Evolutionary conservation across 257 asterid genomes (phyloP).

Genomic region (Penstemon barbatus): DNA sequence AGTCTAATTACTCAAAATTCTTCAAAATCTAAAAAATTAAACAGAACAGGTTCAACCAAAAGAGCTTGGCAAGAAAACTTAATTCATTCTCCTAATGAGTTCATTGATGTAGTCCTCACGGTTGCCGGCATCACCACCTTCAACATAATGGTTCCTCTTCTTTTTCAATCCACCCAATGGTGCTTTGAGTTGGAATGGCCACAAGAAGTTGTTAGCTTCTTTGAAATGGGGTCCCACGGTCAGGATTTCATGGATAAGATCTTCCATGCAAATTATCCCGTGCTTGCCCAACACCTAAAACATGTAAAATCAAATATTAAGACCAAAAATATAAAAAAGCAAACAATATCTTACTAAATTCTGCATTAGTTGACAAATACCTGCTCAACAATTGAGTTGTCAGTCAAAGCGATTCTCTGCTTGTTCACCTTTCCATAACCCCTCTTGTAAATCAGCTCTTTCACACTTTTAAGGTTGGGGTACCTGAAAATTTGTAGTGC

Average conservation of each 20-base stretch:
- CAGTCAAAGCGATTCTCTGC: constrained; percentile 72
- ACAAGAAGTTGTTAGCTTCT: constrained; percentile 62
- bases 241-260: constrained; percentile 55
- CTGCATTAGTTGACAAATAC: constrained; percentile 23
- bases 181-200: constrained; percentile 67
- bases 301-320: not conserved
- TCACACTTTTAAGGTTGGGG: constrained; percentile 71
- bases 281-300: constrained; percentile 48
- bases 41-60: not conserved
- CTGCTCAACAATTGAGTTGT: constrained; percentile 65
- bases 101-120: constrained; percentile 58
- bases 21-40: constrained; percentile 5
- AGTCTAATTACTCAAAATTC: constrained; percentile 1
- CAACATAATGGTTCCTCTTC: constrained; percentile 65
- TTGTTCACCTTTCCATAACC: constrained; percentile 75
- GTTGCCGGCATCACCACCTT: constrained; percentile 68
- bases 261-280: constrained; percentile 54
- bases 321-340: not conserved
- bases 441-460: constrained; percentile 67
- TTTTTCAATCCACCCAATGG: constrained; percentile 61
- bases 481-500: constrained; percentile 34
- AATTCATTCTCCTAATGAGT: constrained; percentile 63
- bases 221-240: constrained; percentile 60
- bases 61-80: constrained; percentile 5
- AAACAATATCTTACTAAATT: not conserved